A percentile compares a stretch with the other conserved stretches of the same genome.
phyloP scores from a whole-genome alignment of 306 rosid genomes.

The Lotus japonicus region DNA sequence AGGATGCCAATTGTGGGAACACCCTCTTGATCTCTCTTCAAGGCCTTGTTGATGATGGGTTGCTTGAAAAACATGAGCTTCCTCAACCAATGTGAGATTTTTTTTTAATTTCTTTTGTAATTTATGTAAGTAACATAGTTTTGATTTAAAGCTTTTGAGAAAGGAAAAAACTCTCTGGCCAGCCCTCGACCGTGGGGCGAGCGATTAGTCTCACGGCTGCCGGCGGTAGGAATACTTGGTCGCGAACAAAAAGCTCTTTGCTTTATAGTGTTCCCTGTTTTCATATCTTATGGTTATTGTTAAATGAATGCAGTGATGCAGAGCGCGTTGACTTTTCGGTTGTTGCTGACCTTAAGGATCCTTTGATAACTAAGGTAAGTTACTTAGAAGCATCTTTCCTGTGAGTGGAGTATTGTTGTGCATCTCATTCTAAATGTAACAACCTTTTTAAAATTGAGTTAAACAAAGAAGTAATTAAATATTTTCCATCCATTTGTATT shows the following conservation, averaged over 20 bases:
- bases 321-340: slow-evolving; percentile 60
- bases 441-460: not conserved
- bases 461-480: not conserved
- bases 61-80: slow-evolving; percentile 71
- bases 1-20: slow-evolving; percentile 99
- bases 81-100: slow-evolving; percentile 75
- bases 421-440: not conserved
- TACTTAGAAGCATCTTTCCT: not conserved
- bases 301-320: slow-evolving; percentile 47
- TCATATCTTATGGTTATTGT: slow-evolving; percentile 10
- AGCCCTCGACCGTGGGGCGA: no score
- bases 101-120: not conserved
- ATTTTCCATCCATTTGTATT: not conserved
- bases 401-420: not conserved
- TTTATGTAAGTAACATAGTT: not conserved
- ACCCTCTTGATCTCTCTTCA: slow-evolving; percentile 85
- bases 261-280: not conserved
- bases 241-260: no score
- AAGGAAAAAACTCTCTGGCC: no score
- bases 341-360: slow-evolving; percentile 80
- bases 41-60: slow-evolving; percentile 86
- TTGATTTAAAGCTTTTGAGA: no score
- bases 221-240: no score
- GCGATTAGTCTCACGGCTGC: no score
- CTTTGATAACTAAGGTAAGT: slow-evolving; percentile 61